Evolutionary conservation across 495 filamentous ascomycete species (phyloP), one percentile per base, ranked within the genome.

Genomic region (Penicillium dipodomyicola): DNA sequence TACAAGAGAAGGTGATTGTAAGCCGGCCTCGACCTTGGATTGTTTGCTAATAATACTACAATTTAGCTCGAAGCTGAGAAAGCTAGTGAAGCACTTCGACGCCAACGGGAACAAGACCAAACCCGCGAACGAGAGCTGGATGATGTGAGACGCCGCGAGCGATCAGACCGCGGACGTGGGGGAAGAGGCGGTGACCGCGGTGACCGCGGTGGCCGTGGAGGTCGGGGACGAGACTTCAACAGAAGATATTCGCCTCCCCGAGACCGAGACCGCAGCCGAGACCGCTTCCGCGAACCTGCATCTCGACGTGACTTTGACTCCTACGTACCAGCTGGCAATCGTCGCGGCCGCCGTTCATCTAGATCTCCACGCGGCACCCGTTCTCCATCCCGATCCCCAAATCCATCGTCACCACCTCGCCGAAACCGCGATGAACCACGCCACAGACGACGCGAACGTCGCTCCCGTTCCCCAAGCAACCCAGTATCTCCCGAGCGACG

Each of bases 1-100:
- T 92, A 35, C 90, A 96, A 70, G 90, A 96, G 64, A 96, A 95
- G 86, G 94, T 94, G 71, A 22, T 61, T 51, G 5, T 3, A 17
- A 30, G 2, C 14, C 5, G 5, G 22, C 1, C 0, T 22, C 10
- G 7, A 25, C 14, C 20, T n/a, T 9, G 27, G 10, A 14, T 39
- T 39, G 20, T 44, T 15, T 40, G 40, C 49, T 65, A 51, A 70
- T 42, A 47, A 10, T 49, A 51, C 54, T 7, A 32, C 7, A 48
- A 9, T 67, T 35, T 63, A 96, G 93, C 84, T 88, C 41, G 88
- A 92, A 52, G 86, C 88, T 10, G 90, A 95, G 59, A 91, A 87
- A 68, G 88, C 86, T 40, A 88, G 89, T 4, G 90, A 91, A 70
- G 83, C 88, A 56, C 81, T 81, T 15, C 85, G 87, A 39, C 80